Evolutionary conservation across 2,329 filamentous ascomycete species (phyloP).

Genomic region (Pyrenophora teres): DNA sequence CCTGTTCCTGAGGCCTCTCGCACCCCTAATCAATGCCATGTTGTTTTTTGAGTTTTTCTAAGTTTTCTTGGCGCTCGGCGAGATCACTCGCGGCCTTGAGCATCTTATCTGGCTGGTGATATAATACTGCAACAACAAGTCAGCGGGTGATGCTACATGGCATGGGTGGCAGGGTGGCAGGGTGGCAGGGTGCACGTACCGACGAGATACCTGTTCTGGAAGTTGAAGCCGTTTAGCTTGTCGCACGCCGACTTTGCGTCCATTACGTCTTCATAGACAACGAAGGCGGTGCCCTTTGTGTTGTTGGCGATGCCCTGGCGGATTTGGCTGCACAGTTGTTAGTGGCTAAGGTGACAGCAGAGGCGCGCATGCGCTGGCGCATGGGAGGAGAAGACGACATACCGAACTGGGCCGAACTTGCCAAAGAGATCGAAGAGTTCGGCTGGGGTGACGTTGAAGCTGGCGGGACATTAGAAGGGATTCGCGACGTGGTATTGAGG

Average conservation of each 20-base stretch:
- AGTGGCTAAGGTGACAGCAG: conserved; percentile 14
- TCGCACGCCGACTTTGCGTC: conserved; percentile 99
- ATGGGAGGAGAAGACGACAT: conserved; percentile 49
- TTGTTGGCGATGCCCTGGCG: conserved; percentile 96
- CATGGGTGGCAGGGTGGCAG: neutral
- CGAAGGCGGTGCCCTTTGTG: conserved; percentile 97
- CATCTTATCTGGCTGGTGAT: conserved; percentile 80
- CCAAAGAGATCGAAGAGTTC: conserved; percentile 98
- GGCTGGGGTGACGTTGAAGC: conserved; percentile 98
- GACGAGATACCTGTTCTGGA: conserved; percentile 98
- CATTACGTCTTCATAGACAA: conserved; percentile 99
- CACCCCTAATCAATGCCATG: conserved; percentile 90
- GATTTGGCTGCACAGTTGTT: conserved; percentile 73
- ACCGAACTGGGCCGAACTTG: conserved; percentile 95
- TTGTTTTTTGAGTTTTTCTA: conserved; percentile 97
- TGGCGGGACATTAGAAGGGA: conserved; percentile 46
- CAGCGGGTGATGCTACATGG: conserved; percentile 7
- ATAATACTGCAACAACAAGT: conserved; percentile 60
- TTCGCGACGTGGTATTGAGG: neutral
- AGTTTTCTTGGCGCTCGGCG: conserved; percentile 89
- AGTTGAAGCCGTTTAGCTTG: conserved; percentile 99
- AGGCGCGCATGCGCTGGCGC: conserved; percentile 5
- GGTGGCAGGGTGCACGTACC: conserved; percentile 61
- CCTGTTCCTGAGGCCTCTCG: conserved; percentile 55
- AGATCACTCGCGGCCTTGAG: conserved; percentile 89